Conservation (phyloP, 2,329 filamentous ascomycete genomes). For the Pseudocercospora vitis region DNA sequence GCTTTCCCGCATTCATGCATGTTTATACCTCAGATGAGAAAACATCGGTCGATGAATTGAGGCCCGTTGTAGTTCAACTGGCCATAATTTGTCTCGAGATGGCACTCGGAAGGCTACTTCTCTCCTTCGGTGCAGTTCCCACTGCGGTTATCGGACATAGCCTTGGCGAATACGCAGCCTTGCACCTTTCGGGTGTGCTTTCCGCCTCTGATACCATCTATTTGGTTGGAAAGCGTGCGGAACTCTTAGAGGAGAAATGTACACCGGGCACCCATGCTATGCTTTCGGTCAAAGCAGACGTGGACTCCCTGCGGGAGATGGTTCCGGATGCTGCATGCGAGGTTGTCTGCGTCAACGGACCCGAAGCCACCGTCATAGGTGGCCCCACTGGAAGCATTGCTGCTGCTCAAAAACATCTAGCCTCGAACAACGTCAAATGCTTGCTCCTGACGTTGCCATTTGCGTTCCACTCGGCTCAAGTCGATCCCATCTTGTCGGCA, state of each 20-base stretch:
- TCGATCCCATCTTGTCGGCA: constrained; percentile 31
- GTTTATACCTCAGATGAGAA: background rate
- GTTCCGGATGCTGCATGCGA: background rate
- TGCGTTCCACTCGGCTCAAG: constrained; percentile 38
- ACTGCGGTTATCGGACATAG: constrained; percentile 25
- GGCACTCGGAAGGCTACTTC: constrained; percentile 3
- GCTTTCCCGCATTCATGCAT: background rate
- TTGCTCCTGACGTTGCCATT: constrained; percentile 22
- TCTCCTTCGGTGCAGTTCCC: constrained; percentile 14
- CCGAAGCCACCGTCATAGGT: constrained; percentile 26
- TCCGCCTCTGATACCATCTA: constrained; percentile 35
- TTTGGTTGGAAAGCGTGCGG: constrained; percentile 23
- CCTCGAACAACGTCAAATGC: background rate
- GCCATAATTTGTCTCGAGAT: constrained; percentile 10
- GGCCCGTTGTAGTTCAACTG: constrained; percentile 33
- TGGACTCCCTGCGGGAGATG: too few species aligned
- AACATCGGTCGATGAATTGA: background rate
- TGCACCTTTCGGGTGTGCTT: constrained; percentile 3
- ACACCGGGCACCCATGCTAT: constrained; percentile 26
- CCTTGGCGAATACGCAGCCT: constrained; percentile 13
- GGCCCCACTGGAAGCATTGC: background rate
- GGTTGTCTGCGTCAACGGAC: constrained; percentile 32
- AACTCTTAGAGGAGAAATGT: constrained; percentile 24
- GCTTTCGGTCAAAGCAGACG: constrained; percentile 21
- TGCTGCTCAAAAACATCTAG: background rate